phyloP scores from a whole-genome alignment of 352 stramenopile genomes.

The Pythium guiyangense region DNA sequence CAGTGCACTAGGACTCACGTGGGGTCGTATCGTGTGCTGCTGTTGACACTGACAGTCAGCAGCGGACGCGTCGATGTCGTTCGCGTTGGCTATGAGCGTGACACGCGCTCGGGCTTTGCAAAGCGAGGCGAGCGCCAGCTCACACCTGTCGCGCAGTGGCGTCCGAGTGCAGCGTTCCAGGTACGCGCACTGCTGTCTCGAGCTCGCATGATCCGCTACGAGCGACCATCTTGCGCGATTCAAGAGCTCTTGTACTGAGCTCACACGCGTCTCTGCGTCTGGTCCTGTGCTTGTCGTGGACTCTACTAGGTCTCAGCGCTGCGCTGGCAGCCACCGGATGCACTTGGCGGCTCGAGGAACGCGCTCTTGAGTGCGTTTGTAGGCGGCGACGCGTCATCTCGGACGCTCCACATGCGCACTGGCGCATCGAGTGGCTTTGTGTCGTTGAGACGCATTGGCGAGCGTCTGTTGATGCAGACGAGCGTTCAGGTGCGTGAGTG shows the following conservation, averaged over 20 bases:
- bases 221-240: too few relatives aligned
- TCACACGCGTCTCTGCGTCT: background rate
- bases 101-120: conserved; percentile 5
- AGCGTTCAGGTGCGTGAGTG: background rate
- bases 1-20: background rate
- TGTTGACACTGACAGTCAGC: conserved; percentile 3
- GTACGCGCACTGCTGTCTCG: background rate
- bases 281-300: background rate
- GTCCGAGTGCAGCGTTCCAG: background rate
- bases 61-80: conserved; percentile 9
- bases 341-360: background rate
- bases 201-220: background rate
- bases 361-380: conserved; percentile 1
- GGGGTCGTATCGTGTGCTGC: background rate
- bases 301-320: conserved; percentile 12
- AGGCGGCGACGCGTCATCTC: background rate
- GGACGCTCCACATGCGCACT: background rate
- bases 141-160: background rate
- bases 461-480: too few relatives aligned
- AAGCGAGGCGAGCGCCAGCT: conserved; percentile 1
- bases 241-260: background rate
- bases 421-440: background rate
- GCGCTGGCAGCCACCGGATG: conserved; percentile 8
- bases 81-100: background rate
- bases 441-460: too few relatives aligned